Evolutionary conservation across 345 rosid genomes (phyloP), one percentile per base, ranked within the genome.

Genomic region (Gossypium anomalum): DNA sequence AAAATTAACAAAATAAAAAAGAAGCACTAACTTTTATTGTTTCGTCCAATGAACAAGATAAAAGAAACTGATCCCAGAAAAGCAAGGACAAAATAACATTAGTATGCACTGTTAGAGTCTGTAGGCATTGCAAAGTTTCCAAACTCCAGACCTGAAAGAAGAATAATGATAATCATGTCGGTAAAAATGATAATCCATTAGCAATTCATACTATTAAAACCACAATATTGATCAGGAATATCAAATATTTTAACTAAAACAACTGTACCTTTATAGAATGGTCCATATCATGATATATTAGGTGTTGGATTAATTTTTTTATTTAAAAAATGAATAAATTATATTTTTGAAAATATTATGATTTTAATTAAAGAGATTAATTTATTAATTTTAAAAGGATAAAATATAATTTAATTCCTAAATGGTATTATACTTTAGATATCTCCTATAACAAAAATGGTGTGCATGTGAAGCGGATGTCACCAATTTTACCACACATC

Each of bases 1-100:
- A 23, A 23, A 62, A 17, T 1, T 44, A 43, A 60, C 52, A 48
- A 43, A 80, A 12, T 8, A 73, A 43, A 48, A 59, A 7, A 56
- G 62, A 41, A 71, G 9, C 44, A 69, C 59, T 23, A 75, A 91
- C 99, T 93, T 93, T 95, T 78, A 93, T 82, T 59, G 97, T 91
- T 83, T 93, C 75, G 81, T 95, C 99, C 82, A 95, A 84, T 53
- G 99, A 95, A 74, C 99, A 93, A 58, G 98, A 95, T 76, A 93
- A 81, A 76, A 95, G 97, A 84, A 92, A 95, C 78, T 93, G 95
- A 73, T 95, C 98, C 99, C 99, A 94, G 83, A 98, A 95, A 70
- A 93, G 94, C 77, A 93, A 89, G 44, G 98, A 95, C 98, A 90
- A 93, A 63, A 96, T 95, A 14, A 96, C 97, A 22, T 90, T 80